phyloP scores from a whole-genome alignment of 2,329 filamentous ascomycete genomes.

The Lachnellula arida region DNA sequence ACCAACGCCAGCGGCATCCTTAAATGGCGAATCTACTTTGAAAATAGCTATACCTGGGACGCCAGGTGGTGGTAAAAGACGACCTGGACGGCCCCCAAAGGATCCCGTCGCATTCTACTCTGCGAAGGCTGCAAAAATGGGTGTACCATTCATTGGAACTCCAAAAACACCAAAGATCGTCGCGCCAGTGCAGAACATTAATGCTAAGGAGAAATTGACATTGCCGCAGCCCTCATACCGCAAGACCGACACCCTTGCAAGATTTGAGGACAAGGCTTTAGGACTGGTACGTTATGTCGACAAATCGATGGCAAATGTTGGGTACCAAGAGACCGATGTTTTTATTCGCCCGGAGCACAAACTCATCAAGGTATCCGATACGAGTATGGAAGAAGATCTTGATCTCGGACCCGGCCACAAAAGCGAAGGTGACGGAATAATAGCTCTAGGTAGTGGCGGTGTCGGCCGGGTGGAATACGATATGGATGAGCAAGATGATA shows the following conservation, averaged over 20 bases:
- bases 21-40: conserved; percentile 20
- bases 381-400: conserved; percentile 54
- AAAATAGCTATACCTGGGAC: conserved; percentile 34
- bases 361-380: conserved; percentile 60
- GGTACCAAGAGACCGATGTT: conserved; percentile 91
- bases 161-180: conserved; percentile 60
- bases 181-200: conserved; percentile 63
- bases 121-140: conserved; percentile 39
- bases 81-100: conserved; percentile 61
- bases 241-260: conserved; percentile 70
- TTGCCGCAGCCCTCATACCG: conserved; percentile 72
- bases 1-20: conserved; percentile 18
- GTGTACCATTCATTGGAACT: conserved; percentile 17
- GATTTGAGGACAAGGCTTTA: conserved; percentile 79
- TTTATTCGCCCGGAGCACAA: conserved; percentile 73
- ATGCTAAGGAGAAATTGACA: conserved; percentile 74
- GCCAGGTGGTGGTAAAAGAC: conserved; percentile 44
- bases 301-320: conserved; percentile 91
- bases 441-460: conserved; percentile 42
- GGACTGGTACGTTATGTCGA: conserved; percentile 90
- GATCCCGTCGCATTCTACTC: conserved; percentile 55
- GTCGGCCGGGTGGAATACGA: conserved; percentile 94
- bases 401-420: conserved; percentile 44
- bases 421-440: conserved; percentile 54
- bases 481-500: conserved; percentile 98